These are phyloP conservation scores for Pharnaceum exiguum DNA, from an alignment of 148 eudicot genomes.

Conservation along the genomic window DNA sequence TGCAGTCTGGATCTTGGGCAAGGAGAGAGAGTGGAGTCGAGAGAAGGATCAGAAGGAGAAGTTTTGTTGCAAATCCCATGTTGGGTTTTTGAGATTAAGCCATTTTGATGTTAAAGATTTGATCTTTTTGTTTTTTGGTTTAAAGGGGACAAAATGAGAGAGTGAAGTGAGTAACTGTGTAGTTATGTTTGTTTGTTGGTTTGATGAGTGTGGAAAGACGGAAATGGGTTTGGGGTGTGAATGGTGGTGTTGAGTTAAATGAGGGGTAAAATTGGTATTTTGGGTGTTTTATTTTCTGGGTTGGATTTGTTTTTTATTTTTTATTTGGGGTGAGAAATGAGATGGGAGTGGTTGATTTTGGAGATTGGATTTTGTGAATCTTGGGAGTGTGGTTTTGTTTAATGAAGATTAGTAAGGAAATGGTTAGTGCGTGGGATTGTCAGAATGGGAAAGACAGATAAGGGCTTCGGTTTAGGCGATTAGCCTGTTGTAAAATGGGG, in stretches of 20 bases:
- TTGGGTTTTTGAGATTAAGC: no score
- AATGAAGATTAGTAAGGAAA: background rate
- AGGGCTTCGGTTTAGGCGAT: no score
- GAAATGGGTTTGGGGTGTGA: background rate
- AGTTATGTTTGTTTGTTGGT: background rate
- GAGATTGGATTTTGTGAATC: no score
- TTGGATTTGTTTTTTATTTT: background rate
- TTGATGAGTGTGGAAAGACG: background rate
- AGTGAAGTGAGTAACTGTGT: no score
- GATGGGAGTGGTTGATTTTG: no score
- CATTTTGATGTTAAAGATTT: no score
- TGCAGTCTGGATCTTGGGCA: slow-evolving; percentile 44
- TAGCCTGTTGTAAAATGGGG: background rate
- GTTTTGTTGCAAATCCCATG: no score
- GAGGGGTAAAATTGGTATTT: no score
- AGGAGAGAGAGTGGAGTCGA: slow-evolving; percentile 23
- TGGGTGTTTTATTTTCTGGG: background rate
- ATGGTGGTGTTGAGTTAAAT: background rate
- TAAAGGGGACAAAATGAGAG: background rate
- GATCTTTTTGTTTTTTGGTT: background rate
- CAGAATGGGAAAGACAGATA: background rate
- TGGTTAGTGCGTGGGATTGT: background rate
- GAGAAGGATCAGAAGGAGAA: slow-evolving; percentile 18
- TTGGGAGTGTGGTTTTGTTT: background rate
- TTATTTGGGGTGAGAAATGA: background rate